A percentile compares a stretch with the other conserved stretches of the same genome.
phyloP scores from a whole-genome alignment of 2,329 filamentous ascomycete species.

The Epichloe uncinata region DNA sequence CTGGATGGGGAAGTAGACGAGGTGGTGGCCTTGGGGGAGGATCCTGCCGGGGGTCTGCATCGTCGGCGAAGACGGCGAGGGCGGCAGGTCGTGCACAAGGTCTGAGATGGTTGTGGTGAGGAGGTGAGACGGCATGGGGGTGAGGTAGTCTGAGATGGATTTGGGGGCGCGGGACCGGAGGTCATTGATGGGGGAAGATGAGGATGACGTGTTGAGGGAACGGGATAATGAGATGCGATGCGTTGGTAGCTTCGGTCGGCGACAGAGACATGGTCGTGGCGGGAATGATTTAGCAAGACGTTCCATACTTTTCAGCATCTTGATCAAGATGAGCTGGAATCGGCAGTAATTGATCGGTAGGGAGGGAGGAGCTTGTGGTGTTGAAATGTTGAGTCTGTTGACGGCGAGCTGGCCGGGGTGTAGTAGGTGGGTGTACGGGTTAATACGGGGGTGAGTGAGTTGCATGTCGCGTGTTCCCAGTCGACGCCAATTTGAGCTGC shows the following conservation, averaged over 20 bases:
- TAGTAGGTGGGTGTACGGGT: no score
- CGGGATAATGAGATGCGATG: not conserved
- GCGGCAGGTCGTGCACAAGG: slow-evolving; percentile 19
- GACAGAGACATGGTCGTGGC: not conserved
- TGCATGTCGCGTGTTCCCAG: no score
- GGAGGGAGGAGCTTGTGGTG: not conserved
- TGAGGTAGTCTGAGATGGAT: slow-evolving; percentile 30
- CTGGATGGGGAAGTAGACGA: slow-evolving; percentile 75
- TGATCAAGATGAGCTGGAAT: not conserved
- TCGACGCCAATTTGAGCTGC: not conserved
- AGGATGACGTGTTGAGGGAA: not conserved
- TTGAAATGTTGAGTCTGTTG: not conserved
- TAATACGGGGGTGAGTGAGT: not conserved
- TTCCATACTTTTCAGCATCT: not conserved
- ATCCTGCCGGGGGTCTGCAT: slow-evolving; percentile 13
- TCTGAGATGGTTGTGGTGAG: slow-evolving; percentile 49
- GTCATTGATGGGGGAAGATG: not conserved
- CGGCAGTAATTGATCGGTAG: not conserved
- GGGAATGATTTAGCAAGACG: not conserved
- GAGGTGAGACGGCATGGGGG: slow-evolving; percentile 49
- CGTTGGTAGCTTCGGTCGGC: not conserved
- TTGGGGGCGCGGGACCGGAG: slow-evolving; percentile 12
- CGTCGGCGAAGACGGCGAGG: slow-evolving; percentile 4
- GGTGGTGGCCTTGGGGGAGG: slow-evolving; percentile 62
- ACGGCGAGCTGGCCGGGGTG: not conserved